Percentiles rank a stretch among this genome's conserved stretches.
phyloP scores from a whole-genome alignment of 305 asterid species.

The Fraxinus platypoda region DNA sequence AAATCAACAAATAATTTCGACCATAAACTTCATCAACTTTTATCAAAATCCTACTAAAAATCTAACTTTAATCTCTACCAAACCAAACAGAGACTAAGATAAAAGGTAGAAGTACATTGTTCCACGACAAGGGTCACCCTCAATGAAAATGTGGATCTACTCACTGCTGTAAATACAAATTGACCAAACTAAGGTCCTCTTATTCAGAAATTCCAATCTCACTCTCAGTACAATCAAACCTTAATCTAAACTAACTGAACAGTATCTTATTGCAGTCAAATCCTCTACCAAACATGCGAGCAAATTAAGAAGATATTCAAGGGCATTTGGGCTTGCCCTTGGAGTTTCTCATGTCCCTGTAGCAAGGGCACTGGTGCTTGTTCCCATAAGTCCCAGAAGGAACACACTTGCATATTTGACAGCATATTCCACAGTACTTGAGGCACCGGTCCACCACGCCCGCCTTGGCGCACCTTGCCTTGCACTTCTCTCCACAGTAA shows the following conservation, averaged over 20 bases:
- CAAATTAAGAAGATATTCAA: constrained; percentile 1
- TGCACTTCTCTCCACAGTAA: constrained; percentile 21
- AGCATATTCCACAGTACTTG: constrained; percentile 51
- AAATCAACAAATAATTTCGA: too few species aligned
- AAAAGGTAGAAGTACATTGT: too few species aligned
- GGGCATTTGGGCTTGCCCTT: constrained; percentile 51
- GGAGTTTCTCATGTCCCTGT: constrained; percentile 46
- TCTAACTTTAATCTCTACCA: too few species aligned
- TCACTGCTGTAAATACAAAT: neutral
- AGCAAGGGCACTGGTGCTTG: constrained; percentile 54
- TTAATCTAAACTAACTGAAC: neutral
- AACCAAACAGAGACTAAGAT: too few species aligned
- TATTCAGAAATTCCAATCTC: neutral
- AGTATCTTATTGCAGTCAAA: too few species aligned
- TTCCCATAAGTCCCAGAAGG: constrained; percentile 58
- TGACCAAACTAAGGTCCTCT: neutral
- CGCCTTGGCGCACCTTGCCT: constrained; percentile 39
- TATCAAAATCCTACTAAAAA: too few species aligned
- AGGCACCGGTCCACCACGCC: constrained; percentile 41
- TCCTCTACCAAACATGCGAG: too few species aligned
- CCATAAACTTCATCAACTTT: too few species aligned
- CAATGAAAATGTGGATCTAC: neutral
- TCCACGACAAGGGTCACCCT: too few species aligned
- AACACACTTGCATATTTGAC: constrained; percentile 45
- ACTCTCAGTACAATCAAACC: neutral